phyloP scores from a whole-genome alignment of 768 basidiomycete genomes.

The Butyriboletus loyo region DNA sequence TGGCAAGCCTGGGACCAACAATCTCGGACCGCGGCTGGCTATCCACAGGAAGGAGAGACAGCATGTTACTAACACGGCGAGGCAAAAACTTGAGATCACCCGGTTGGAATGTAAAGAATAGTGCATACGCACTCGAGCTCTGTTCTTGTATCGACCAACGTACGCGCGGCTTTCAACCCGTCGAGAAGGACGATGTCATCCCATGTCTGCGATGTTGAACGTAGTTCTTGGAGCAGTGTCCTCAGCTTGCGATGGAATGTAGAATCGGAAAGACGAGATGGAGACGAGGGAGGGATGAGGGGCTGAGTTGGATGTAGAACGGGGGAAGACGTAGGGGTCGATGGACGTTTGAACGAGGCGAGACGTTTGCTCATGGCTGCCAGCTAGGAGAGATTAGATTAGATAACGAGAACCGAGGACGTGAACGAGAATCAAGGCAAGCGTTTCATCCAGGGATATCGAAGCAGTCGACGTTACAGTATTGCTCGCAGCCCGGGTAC shows the following conservation, averaged over 20 bases:
- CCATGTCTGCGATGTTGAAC: conserved; percentile 66
- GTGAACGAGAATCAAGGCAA: background rate
- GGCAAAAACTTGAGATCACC: background rate
- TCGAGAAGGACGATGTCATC: conserved; percentile 79
- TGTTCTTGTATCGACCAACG: conserved; percentile 73
- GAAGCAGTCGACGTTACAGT: background rate
- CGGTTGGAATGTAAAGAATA: background rate
- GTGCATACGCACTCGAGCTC: conserved; percentile 71
- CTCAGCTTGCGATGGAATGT: conserved; percentile 80
- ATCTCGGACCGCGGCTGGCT: conserved; percentile 55
- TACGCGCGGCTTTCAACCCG: conserved; percentile 71
- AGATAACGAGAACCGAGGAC: conserved; percentile 2
- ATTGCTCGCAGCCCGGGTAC: too few relatives aligned
- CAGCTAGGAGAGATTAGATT: conserved; percentile 18
- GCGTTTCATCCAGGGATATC: background rate
- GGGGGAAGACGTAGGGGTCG: conserved; percentile 69
- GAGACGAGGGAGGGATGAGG: conserved; percentile 40
- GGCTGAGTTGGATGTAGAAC: conserved; percentile 42
- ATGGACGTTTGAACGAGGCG: conserved; percentile 77
- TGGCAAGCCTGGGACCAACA: conserved; percentile 60
- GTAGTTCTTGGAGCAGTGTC: conserved; percentile 64
- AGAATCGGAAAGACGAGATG: conserved; percentile 52
- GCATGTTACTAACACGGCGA: conserved; percentile 50
- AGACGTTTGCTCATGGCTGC: conserved; percentile 51
- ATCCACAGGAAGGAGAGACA: conserved; percentile 50